Evolutionary conservation across 345 rosid species (phyloP), one percentile per base, ranked within the genome.

Genomic region (Brassica rapa): DNA sequence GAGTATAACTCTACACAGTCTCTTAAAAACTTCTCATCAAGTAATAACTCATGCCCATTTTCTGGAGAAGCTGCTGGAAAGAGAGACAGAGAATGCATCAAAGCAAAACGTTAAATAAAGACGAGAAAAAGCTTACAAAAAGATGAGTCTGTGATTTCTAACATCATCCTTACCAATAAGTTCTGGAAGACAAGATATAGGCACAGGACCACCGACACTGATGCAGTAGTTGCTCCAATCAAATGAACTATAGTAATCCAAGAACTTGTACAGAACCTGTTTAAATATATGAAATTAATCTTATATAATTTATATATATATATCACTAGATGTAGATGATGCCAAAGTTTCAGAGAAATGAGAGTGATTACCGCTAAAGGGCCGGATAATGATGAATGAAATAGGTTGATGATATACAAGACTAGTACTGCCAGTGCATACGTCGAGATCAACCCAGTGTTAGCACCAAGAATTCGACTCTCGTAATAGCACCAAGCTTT

Each of bases 401-500:
- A 95, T 41, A 82, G 77, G 82, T 95, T 88, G 84, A 91, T 85
- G 81, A 95, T 84, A 74, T 86, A 85, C 60, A 94, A 83, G 76
- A 94, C 89, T 76, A 94, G 75, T 6, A 84, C 88, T 77, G 93
- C 96, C 81, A 94, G 81, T 5, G 94, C 98, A 83, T 90, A 94
- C 7, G 98, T 89, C 29, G 98, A 88, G 71, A 94, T 85, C 82
- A 94, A 72, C 56, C 98, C 94, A 79, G 84, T 88, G 75, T 90
- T 90, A 32, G 97, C 92, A 67, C 98, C 97, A 61, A 94, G 97
- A 75, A 89, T 86, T 11, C 98, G 90, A 83, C 98, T 92, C 84
- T 94, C 98, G 51, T 94, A 94, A 67, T 89, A 94, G 86, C 98
- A 94, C 98, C 98, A 94, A 41, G 94, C 93, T 84, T 94, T 94